Evolutionary conservation across 768 basidiomycete genomes (phyloP).

Genomic region (Trametes cubensis): DNA sequence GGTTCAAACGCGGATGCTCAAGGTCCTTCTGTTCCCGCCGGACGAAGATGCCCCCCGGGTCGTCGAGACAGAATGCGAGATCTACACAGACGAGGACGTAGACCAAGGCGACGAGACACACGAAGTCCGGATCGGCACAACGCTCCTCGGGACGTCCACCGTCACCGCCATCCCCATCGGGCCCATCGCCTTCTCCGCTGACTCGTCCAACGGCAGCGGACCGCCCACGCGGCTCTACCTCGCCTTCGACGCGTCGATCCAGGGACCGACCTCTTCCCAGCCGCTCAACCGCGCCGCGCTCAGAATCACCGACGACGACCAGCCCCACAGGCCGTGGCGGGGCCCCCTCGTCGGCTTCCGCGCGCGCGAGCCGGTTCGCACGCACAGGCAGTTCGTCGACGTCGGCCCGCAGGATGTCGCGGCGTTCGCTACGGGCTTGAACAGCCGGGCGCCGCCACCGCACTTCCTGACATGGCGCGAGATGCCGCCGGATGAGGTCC

Average conservation of each 20-base stretch:
- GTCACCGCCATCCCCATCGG: not conserved
- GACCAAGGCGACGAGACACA: no score
- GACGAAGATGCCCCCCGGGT: slow-evolving; percentile 1
- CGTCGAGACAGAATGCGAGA: slow-evolving; percentile 1
- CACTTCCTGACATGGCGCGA: not conserved
- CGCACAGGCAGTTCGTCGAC: slow-evolving; percentile 3
- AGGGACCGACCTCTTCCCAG: not conserved
- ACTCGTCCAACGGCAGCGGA: not conserved
- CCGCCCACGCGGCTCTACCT: slow-evolving; percentile 1
- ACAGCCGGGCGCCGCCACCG: not conserved
- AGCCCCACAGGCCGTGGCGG: not conserved
- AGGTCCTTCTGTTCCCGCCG: not conserved
- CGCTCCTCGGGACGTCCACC: not conserved
- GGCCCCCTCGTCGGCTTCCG: slow-evolving; percentile 7
- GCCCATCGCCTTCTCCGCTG: not conserved
- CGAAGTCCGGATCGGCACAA: no score
- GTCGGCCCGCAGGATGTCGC: not conserved
- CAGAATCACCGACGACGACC: not conserved
- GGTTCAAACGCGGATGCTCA: not conserved
- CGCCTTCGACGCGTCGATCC: not conserved
- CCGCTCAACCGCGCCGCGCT: not conserved
- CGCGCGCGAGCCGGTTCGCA: not conserved
- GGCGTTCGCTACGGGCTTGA: not conserved
- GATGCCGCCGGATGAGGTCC: not conserved
- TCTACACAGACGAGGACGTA: no score